Conservation (phyloP, 2,329 filamentous ascomycete genomes). For the Venturiaceae sp. region DNA sequence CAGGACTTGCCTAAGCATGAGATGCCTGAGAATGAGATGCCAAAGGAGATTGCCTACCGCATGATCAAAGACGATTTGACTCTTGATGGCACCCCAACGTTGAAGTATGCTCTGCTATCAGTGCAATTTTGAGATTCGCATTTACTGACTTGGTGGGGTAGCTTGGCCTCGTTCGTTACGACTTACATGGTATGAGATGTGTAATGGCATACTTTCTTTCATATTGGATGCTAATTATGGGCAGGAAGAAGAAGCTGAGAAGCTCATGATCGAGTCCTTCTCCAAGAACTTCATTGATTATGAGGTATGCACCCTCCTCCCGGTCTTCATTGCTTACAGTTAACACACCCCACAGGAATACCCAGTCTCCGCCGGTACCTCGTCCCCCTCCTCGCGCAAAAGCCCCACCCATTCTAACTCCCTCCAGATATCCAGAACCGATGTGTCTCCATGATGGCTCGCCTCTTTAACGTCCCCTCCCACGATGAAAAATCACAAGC, state of each 20-base stretch:
- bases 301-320: constrained; percentile 5
- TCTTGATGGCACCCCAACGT: constrained; percentile 81
- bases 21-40: constrained; percentile 89
- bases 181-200: constrained; percentile 58
- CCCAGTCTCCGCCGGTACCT: constrained; percentile 29
- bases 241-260: constrained; percentile 82
- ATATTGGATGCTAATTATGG: neutral
- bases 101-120: constrained; percentile 56
- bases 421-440: constrained; percentile 60
- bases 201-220: constrained; percentile 39
- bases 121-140: neutral
- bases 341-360: constrained; percentile 34
- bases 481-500: constrained; percentile 48
- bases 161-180: constrained; percentile 85
- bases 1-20: constrained; percentile 71
- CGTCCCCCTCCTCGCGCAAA: neutral
- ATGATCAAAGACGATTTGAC: constrained; percentile 67
- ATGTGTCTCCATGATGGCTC: constrained; percentile 65
- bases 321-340: neutral
- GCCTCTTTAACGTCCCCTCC: constrained; percentile 66
- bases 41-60: constrained; percentile 82
- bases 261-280: constrained; percentile 87
- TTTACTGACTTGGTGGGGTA: constrained; percentile 25
- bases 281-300: constrained; percentile 72
- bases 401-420: neutral